phyloP scores from a whole-genome alignment of 352 stramenopile genomes.

The Globisporangium irregulare region DNA sequence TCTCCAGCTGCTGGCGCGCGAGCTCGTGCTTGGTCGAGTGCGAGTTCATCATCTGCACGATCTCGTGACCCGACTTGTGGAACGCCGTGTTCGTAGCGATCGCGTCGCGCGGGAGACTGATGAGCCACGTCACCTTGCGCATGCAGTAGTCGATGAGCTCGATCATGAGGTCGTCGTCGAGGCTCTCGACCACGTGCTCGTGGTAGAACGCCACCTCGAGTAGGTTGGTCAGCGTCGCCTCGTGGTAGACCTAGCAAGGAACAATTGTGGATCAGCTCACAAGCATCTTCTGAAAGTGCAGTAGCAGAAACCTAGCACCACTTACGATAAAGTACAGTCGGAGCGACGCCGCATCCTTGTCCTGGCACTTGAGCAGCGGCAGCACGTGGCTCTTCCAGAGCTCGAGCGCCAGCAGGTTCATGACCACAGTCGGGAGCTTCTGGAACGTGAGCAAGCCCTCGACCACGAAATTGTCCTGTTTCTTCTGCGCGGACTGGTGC shows the following conservation, averaged over 20 bases:
- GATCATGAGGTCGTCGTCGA: constrained; percentile 88
- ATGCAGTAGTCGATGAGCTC: constrained; percentile 94
- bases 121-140: constrained; percentile 87
- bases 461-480: constrained; percentile 93
- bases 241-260: constrained; percentile 73
- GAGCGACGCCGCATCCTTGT: constrained; percentile 62
- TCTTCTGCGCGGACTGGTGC: constrained; percentile 87
- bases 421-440: constrained; percentile 86
- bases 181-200: constrained; percentile 83
- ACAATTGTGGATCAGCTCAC: neutral
- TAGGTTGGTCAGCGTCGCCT: constrained; percentile 86
- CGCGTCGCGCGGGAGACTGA: constrained; percentile 52
- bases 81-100: constrained; percentile 63
- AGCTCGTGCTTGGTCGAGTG: constrained; percentile 60
- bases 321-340: constrained; percentile 90
- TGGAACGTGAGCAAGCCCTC: constrained; percentile 91
- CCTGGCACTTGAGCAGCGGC: constrained; percentile 48
- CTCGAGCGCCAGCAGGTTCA: constrained; percentile 88
- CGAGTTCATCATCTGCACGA: constrained; percentile 62
- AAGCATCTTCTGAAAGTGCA: neutral
- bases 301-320: neutral
- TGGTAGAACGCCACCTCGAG: constrained; percentile 90
- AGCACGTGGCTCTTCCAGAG: constrained; percentile 87
- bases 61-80: constrained; percentile 65
- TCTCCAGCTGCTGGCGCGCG: constrained; percentile 70